Evolutionary conservation across 805 yeast genomes (phyloP).

Genomic region (Candida incommunis): DNA sequence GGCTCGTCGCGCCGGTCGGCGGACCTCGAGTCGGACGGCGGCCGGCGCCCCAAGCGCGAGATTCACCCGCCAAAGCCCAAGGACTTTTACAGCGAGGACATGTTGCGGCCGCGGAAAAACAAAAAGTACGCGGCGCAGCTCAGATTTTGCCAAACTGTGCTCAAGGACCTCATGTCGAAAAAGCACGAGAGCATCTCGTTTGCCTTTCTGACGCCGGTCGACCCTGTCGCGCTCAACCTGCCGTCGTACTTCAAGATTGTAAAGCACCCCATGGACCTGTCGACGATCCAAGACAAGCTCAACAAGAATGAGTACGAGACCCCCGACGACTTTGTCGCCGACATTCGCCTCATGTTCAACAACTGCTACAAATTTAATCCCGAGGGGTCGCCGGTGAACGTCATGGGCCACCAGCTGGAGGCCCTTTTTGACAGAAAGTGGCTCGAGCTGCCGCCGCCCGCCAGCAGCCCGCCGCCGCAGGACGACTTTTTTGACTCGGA

Average conservation of each 20-base stretch:
- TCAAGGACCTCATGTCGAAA: slow-evolving; percentile 71
- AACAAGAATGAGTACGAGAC: slow-evolving; percentile 78
- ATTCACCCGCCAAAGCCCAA: slow-evolving; percentile 94
- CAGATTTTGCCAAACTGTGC: slow-evolving; percentile 66
- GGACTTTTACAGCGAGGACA: slow-evolving; percentile 75
- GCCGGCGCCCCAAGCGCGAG: slow-evolving; percentile 86
- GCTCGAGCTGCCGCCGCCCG: slow-evolving; percentile 69
- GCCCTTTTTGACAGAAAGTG: slow-evolving; percentile 75
- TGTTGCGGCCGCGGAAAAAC: slow-evolving; percentile 58
- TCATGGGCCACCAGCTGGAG: slow-evolving; percentile 89
- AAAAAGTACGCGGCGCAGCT: slow-evolving; percentile 85
- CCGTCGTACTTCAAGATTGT: slow-evolving; percentile 81
- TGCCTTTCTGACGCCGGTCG: slow-evolving; percentile 90
- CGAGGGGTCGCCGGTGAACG: slow-evolving; percentile 89
- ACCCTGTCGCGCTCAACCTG: slow-evolving; percentile 83
- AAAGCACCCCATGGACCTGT: slow-evolving; percentile 89
- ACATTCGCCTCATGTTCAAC: slow-evolving; percentile 66
- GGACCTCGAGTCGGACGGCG: slow-evolving; percentile 49
- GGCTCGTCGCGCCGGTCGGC: slow-evolving; percentile 1
- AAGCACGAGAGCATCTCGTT: slow-evolving; percentile 74
- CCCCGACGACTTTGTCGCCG: slow-evolving; percentile 76
- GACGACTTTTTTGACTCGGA: slow-evolving; percentile 24
- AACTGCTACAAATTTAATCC: slow-evolving; percentile 93
- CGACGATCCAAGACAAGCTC: slow-evolving; percentile 68
- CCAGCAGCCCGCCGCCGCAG: slow-evolving; percentile 44